Percentiles rank a stretch among this genome's conserved stretches.
Conservation (phyloP, 1,284 basidiomycete genomes). For the Pseudozyma sp. region DNA sequence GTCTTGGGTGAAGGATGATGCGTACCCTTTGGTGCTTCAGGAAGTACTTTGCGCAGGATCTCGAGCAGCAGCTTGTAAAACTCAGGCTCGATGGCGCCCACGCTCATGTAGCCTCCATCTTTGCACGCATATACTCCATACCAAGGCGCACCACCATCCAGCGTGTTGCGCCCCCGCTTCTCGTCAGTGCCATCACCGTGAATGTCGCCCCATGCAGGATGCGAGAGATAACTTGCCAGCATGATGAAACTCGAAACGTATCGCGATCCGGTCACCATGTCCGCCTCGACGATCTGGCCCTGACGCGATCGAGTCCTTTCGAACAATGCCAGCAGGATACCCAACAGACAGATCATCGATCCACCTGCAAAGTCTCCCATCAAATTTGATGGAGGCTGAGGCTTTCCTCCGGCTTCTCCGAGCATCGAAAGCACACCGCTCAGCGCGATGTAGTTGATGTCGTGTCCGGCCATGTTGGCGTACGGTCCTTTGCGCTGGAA, state of each 20-base stretch:
- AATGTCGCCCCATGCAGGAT: constrained; percentile 69
- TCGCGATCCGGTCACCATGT: constrained; percentile 85
- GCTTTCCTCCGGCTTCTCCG: constrained; percentile 72
- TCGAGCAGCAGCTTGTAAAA: constrained; percentile 51
- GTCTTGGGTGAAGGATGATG: constrained; percentile 72
- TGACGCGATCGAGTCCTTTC: constrained; percentile 75
- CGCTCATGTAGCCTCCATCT: constrained; percentile 80
- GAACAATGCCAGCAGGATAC: constrained; percentile 80
- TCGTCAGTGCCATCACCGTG: constrained; percentile 71
- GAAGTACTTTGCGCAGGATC: constrained; percentile 43
- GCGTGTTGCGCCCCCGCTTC: constrained; percentile 71
- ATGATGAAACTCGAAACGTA: constrained; percentile 81
- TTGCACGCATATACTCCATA: constrained; percentile 81
- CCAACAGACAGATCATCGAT: constrained; percentile 78
- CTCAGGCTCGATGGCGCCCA: constrained; percentile 68
- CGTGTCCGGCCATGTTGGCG: constrained; percentile 73
- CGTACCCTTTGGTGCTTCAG: constrained; percentile 29
- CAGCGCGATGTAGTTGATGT: constrained; percentile 86
- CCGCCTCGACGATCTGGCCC: constrained; percentile 81
- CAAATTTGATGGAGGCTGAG: constrained; percentile 80
- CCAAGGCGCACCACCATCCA: constrained; percentile 84
- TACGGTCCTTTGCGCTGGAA: constrained; percentile 66
- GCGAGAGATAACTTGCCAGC: constrained; percentile 70
- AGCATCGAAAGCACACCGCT: constrained; percentile 77
- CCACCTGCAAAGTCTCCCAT: constrained; percentile 86